These are phyloP conservation scores for Rosellinia necatrix DNA, from an alignment of 2,329 filamentous ascomycete species.

Conservation along the genomic window DNA sequence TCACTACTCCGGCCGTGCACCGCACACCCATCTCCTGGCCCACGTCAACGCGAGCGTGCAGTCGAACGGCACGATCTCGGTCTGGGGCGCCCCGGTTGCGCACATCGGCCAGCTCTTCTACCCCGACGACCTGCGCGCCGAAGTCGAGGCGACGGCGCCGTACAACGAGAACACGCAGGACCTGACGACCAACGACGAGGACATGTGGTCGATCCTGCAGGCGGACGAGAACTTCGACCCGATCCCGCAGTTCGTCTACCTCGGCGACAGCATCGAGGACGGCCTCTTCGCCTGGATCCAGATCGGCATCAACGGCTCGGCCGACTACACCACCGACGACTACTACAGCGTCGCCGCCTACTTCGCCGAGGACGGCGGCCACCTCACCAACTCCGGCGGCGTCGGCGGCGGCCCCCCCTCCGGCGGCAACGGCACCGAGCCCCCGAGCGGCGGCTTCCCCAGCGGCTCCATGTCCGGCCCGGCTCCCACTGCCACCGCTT, in stretches of 20 bases:
- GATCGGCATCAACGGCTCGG: slow-evolving; percentile 50
- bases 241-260: slow-evolving; percentile 56
- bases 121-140: slow-evolving; percentile 37
- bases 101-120: slow-evolving; percentile 44
- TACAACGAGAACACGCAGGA: slow-evolving; percentile 39
- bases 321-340: slow-evolving; percentile 37
- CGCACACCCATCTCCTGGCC: slow-evolving; percentile 48
- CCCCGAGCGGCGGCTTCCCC: slow-evolving; percentile 26
- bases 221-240: slow-evolving; percentile 46
- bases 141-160: slow-evolving; percentile 38
- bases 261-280: slow-evolving; percentile 53
- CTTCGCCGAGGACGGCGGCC: slow-evolving; percentile 36
- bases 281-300: slow-evolving; percentile 55
- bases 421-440: slow-evolving; percentile 32
- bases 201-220: slow-evolving; percentile 40
- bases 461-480: slow-evolving; percentile 22
- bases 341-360: slow-evolving; percentile 38
- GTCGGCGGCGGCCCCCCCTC: slow-evolving; percentile 14
- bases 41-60: slow-evolving; percentile 37
- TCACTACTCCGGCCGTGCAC: slow-evolving; percentile 45
- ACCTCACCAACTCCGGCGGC: slow-evolving; percentile 28
- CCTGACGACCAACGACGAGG: slow-evolving; percentile 41
- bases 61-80: slow-evolving; percentile 40
- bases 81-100: slow-evolving; percentile 36
- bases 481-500: slow-evolving; percentile 12